phyloP scores from a whole-genome alignment of 257 asterid species.

The Nicotiana noctiflora region DNA sequence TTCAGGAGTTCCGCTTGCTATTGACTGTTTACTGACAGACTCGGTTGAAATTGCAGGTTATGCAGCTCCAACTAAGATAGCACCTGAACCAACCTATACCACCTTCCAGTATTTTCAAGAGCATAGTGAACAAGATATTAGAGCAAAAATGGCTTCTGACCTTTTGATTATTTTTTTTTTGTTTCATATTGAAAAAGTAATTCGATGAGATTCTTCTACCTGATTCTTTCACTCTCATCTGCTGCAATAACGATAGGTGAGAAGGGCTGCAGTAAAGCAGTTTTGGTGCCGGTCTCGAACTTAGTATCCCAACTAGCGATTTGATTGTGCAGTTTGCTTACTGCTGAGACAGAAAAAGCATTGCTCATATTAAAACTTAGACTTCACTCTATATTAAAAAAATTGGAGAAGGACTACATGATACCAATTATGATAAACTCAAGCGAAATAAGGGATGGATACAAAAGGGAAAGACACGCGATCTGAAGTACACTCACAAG shows the following conservation, averaged over 20 bases:
- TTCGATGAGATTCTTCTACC: constrained; percentile 36
- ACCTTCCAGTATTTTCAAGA: neutral
- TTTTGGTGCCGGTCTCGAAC: constrained; percentile 77
- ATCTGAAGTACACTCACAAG: constrained; percentile 46
- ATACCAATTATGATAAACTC: neutral
- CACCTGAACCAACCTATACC: neutral
- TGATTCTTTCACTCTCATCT: constrained; percentile 81
- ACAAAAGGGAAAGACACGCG: neutral
- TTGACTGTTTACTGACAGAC: neutral
- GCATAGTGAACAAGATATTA: neutral
- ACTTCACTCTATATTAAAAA: neutral
- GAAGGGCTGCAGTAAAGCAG: constrained; percentile 80
- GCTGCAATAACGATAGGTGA: constrained; percentile 84
- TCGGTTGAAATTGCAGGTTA: neutral
- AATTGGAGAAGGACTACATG: neutral
- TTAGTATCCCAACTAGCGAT: constrained; percentile 98
- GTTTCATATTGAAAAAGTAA: too few species aligned
- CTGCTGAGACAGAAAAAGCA: constrained; percentile 44
- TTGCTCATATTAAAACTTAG: neutral
- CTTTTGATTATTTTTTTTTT: too few species aligned
- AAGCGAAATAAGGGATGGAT: neutral
- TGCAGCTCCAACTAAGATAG: neutral
- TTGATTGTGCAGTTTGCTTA: constrained; percentile 74
- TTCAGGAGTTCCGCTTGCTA: neutral
- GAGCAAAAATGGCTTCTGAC: too few species aligned